Conservation (phyloP, 345 rosid genomes). For the Pistacia vera region DNA sequence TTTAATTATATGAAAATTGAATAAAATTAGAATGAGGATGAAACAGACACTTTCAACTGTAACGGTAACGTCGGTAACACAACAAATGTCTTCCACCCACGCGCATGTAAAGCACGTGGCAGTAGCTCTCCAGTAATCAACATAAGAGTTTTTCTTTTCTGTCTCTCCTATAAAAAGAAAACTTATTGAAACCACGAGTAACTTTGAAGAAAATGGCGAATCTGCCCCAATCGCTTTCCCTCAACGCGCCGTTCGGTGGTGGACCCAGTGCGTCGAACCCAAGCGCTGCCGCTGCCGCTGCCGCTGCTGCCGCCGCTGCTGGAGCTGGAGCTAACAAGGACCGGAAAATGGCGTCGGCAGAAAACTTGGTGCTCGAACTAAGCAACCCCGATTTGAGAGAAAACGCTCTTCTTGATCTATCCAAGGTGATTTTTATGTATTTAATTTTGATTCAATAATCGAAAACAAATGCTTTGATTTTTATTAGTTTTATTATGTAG, state of each 20-base stretch:
- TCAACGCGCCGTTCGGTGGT: conserved; percentile 63
- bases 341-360: conserved; percentile 88
- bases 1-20: too few relatives aligned
- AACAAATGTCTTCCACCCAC: background rate
- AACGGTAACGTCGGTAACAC: background rate
- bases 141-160: too few relatives aligned
- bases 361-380: conserved; percentile 90
- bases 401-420: conserved; percentile 75
- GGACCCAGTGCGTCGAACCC: conserved; percentile 51
- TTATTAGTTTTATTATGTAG: background rate
- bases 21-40: too few relatives aligned
- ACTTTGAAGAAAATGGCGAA: conserved; percentile 47
- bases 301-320: background rate
- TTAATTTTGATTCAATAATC: background rate
- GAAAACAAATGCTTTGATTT: background rate
- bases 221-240: conserved; percentile 66
- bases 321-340: conserved; percentile 61
- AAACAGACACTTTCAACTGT: too few relatives aligned
- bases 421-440: conserved; percentile 48
- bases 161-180: background rate
- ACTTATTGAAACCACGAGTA: background rate
- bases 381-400: conserved; percentile 94
- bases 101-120: conserved; percentile 11
- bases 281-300: conserved; percentile 7
- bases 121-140: background rate